Base-by-base conservation (phyloP, 768 basidiomycete genomes). In the Neoboletus subvelutipes region DNA sequence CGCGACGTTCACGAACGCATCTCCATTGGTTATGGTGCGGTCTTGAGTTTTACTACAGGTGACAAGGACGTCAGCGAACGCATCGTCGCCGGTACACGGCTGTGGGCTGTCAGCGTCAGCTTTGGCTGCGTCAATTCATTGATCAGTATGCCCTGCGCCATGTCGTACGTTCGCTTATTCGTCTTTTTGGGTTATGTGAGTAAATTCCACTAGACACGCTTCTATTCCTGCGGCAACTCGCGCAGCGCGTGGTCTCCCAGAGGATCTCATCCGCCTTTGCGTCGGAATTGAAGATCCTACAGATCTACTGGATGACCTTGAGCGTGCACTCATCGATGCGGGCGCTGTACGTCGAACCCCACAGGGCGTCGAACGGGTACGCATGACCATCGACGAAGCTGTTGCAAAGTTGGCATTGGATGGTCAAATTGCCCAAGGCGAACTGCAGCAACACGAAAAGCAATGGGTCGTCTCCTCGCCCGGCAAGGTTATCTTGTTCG, bases 81-180 rank as follows among this genome's bases (percentile, higher is more conserved):
- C 50, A 90, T 98, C 58, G 94, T 99, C 10, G 96, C 89, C 6
- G 90, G 87, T 1, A 92, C 97, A 17, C 81, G 94, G 52, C 77
- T 99, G 28, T 99, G 96, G 95, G 92, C 95, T 20, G 98, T 99
- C 67, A 93, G 90, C 59, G 97, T 99, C 65, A 94, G 92, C 70
- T 99, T 99, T 67, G 97, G 97, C 33, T 94, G 92, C 63, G 95
- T 99, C 58, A 99, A 99, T 77, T 94, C 92, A 67, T 72, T 99
- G 71, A 98, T 98, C 75, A 94, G 91, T 61, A 98, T 99, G 96
- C 97, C 97, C 37, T 98, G 97, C 71, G 86, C 93, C 65, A 98
- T 99, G 97, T 97, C 94, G 96, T 98, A 73, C 77, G 95, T 90
- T 60, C 9, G 15, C 58, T 34, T 37, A 18, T 46, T 52, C 56